Base-by-base conservation (phyloP, 139 green algal genomes). In the Chlamydomonas schloesseri region DNA sequence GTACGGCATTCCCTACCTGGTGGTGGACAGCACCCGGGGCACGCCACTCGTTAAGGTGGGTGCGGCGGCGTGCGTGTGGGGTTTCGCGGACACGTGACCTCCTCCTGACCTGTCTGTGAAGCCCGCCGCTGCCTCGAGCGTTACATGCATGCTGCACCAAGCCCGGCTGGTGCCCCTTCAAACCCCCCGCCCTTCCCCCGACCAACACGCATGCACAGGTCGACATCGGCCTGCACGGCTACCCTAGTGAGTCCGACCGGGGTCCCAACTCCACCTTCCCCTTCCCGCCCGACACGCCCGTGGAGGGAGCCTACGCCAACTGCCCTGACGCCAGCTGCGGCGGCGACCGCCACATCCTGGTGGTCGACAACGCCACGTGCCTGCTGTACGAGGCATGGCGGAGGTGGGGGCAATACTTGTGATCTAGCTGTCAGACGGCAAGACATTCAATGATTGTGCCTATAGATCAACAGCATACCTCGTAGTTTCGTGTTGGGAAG, bases 271-370 rank as follows among this genome's bases (percentile, higher is more conserved):
- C 17, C 62, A 62, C 47, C 65, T 76, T 55, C 79, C 86, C 86
- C 72, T 75, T 87, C 79, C 86, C 79, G 5, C 6, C 81, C 64
- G 29, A 42, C 37, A 80, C 86, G 1, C 36, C 79, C 17, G 76
- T 90, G 20, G 86, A 90, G 73, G 86, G 86, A 15, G 65, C 80
- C 28, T 90, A 83, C 60, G 46, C 42, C 28, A 72, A 65, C 79
- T 90, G 86, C 80, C 72, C 86, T 10, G 36, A 73, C 29, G 31
- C 47, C 28, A 53, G 21, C 36, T 90, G 86, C 71, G n/a, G 29
- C 33, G 85, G 84, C 3, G 88, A 91, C 79, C 67, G 79, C 9
- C 88, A 91, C 73, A 79, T 91, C 37, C 84, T 91, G 31, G 73
- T 79, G 4, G 34, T 91, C 13, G 88, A 88, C 64, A 88, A 91